phyloP scores from a whole-genome alignment of 2,329 filamentous ascomycete species.

The Drechmeria coniospora region DNA sequence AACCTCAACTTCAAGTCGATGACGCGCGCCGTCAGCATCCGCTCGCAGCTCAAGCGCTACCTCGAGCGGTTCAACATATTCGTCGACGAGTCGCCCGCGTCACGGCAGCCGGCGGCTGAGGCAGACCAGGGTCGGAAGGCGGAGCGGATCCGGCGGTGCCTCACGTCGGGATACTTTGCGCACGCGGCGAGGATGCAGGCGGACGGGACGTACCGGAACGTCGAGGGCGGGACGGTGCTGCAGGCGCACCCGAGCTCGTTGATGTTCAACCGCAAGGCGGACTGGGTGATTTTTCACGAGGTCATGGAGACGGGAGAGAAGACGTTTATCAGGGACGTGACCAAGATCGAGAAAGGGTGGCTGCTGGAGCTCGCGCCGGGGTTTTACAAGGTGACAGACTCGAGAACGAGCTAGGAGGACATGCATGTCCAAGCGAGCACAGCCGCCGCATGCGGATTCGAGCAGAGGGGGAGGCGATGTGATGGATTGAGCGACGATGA shows the following conservation, averaged over 20 bases:
- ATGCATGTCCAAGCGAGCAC: no score
- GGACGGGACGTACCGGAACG: conserved; percentile 76
- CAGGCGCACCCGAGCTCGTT: conserved; percentile 84
- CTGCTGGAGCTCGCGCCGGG: conserved; percentile 74
- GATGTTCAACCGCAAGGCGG: conserved; percentile 91
- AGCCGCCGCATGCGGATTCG: no score
- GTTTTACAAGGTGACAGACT: conserved; percentile 51
- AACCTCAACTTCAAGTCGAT: conserved; percentile 77
- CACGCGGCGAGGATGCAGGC: conserved; percentile 89
- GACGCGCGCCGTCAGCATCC: conserved; percentile 67
- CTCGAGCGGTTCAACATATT: conserved; percentile 70
- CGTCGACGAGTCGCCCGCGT: conserved; percentile 45
- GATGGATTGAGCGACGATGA: no score
- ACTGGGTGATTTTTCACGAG: conserved; percentile 94
- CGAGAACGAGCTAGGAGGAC: conserved; percentile 7
- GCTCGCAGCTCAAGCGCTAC: conserved; percentile 73
- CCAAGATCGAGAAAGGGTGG: conserved; percentile 90
- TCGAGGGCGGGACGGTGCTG: conserved; percentile 63
- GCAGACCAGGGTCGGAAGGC: conserved; percentile 25
- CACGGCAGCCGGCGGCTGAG: conserved; percentile 14
- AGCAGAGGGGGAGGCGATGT: no score
- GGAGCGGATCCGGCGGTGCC: conserved; percentile 67
- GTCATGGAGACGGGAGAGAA: conserved; percentile 80
- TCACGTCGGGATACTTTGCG: conserved; percentile 83
- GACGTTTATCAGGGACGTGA: conserved; percentile 79